phyloP scores from a whole-genome alignment of 345 rosid genomes.

The Citrus maxima region DNA sequence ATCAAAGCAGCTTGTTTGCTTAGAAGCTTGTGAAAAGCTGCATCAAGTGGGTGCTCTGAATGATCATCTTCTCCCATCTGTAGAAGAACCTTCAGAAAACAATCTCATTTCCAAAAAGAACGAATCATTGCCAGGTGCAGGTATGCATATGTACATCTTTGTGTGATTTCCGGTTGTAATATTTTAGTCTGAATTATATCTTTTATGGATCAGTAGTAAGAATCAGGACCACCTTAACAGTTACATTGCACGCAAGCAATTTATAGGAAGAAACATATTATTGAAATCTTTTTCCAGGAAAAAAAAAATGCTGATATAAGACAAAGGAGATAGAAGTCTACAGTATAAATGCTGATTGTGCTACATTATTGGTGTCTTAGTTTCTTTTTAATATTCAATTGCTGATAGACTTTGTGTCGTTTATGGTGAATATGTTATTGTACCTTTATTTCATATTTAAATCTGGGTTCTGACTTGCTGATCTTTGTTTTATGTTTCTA shows the following conservation, averaged over 20 bases:
- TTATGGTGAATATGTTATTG: neutral
- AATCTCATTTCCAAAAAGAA: conserved; percentile 29
- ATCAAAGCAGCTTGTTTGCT: conserved; percentile 64
- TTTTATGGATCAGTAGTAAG: neutral
- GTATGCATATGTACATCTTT: conserved; percentile 24
- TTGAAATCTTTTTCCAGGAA: neutral
- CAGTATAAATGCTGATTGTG: neutral
- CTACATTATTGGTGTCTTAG: neutral
- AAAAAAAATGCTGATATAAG: too few species aligned
- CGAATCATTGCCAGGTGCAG: conserved; percentile 53
- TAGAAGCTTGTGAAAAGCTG: conserved; percentile 73
- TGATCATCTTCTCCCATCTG: conserved; percentile 45
- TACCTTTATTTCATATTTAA: neutral
- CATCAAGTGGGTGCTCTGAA: conserved; percentile 55
- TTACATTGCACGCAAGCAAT: neutral
- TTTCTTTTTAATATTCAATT: neutral
- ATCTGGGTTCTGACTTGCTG: neutral
- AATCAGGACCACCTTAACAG: neutral
- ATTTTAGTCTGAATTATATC: neutral
- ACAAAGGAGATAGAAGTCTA: neutral
- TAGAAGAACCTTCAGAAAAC: conserved; percentile 30
- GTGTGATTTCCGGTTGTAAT: neutral
- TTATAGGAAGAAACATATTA: neutral
- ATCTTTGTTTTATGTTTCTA: conserved; percentile 6
- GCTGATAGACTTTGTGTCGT: neutral